A percentile compares a stretch with the other conserved stretches of the same genome.
phyloP scores from a whole-genome alignment of 225 moss, liverwort and hornwort species.

The Thuidium tamariscinum region DNA sequence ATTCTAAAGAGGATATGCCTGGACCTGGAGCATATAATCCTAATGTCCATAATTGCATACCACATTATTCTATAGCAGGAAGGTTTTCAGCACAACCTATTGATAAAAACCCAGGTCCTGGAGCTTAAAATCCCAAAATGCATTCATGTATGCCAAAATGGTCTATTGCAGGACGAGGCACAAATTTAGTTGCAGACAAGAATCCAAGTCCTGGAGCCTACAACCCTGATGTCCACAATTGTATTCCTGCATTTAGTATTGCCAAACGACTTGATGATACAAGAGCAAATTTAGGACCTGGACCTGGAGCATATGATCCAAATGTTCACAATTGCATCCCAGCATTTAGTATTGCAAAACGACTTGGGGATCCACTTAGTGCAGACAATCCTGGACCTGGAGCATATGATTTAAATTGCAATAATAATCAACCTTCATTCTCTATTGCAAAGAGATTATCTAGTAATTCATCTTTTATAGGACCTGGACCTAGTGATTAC shows the following conservation, averaged over 20 bases:
- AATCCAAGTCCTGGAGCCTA: constrained; percentile 17
- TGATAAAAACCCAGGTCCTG: constrained; percentile 3
- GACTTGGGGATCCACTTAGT: neutral
- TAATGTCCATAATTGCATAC: neutral
- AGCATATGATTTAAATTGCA: neutral
- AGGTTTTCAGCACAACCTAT: neutral
- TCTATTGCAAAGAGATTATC: neutral
- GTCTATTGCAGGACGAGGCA: neutral
- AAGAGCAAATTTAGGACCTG: neutral
- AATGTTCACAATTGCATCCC: constrained; percentile 16
- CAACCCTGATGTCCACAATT: neutral
- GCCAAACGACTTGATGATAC: constrained; percentile 14
- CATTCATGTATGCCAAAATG: constrained; percentile 11
- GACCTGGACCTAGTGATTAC: constrained; percentile 48
- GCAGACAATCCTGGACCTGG: constrained; percentile 16
- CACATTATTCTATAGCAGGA: constrained; percentile 2
- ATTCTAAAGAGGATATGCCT: constrained; percentile 15
- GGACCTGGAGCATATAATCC: constrained; percentile 60
- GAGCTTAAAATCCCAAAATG: constrained; percentile 2
- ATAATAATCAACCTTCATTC: neutral
- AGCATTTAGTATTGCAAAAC: constrained; percentile 17
- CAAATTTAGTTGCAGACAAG: neutral
- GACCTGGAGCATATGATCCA: constrained; percentile 31
- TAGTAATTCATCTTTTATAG: neutral
- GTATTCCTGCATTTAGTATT: constrained; percentile 28